Conservation (phyloP, 2,329 filamentous ascomycete species). For the Phaeosphaeria sp. region DNA sequence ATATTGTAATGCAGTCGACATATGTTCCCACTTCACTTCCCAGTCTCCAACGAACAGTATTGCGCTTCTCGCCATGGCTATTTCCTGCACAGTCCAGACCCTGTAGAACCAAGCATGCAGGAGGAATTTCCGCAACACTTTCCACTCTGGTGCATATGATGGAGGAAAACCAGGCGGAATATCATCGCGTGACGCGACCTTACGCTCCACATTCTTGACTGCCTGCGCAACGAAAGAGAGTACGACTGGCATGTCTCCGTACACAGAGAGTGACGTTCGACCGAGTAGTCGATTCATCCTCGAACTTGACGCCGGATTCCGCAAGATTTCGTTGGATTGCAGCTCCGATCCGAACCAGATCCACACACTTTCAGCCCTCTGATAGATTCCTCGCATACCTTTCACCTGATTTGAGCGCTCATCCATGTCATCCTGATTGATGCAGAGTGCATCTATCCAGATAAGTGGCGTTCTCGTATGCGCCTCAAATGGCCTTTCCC, state of each 20-base stretch:
- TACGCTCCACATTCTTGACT: background rate
- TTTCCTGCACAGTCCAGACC: slow-evolving; percentile 1
- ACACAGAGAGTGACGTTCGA: background rate
- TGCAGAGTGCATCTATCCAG: slow-evolving; percentile 18
- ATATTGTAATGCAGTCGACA: background rate
- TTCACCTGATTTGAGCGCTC: slow-evolving; percentile 14
- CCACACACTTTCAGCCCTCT: slow-evolving; percentile 6
- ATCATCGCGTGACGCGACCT: background rate
- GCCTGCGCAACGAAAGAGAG: background rate
- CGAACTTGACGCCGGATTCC: background rate
- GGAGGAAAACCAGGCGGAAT: background rate
- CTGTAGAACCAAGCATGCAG: background rate
- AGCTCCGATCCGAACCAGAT: slow-evolving; percentile 6
- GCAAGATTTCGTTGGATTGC: background rate
- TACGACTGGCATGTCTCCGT: background rate
- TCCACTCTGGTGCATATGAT: background rate
- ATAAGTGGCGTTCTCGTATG: background rate
- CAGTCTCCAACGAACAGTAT: background rate
- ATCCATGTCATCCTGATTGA: slow-evolving; percentile 15
- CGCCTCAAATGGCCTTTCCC: background rate
- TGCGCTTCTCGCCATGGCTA: background rate
- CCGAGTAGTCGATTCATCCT: background rate
- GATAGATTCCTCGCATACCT: slow-evolving; percentile 14
- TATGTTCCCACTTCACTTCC: background rate
- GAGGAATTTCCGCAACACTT: background rate